A percentile compares a stretch with the other conserved stretches of the same genome.
Evolutionary conservation across 257 asterid genomes (phyloP).

Genomic region (Solanum boliviense): DNA sequence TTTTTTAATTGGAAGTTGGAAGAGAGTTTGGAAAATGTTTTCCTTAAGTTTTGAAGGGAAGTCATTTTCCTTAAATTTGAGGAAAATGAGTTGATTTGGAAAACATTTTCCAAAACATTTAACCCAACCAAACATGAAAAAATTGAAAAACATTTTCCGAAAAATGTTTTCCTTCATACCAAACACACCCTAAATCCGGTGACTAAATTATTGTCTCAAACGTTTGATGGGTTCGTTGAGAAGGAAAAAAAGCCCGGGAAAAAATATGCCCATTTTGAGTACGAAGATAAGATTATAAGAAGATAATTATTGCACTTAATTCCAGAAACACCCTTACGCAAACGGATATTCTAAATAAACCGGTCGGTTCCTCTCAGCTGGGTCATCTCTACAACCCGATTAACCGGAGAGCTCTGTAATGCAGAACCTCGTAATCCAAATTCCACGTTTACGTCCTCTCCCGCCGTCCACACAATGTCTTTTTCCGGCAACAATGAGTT

Average conservation of each 20-base stretch:
- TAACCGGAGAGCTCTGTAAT: slow-evolving; percentile 20
- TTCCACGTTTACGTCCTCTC: slow-evolving; percentile 4
- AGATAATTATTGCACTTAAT: background rate
- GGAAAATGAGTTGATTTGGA: too few relatives aligned
- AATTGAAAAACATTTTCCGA: too few relatives aligned
- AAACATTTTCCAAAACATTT: too few relatives aligned
- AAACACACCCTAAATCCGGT: background rate
- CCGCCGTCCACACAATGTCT: slow-evolving; percentile 7
- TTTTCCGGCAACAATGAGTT: slow-evolving; percentile 6
- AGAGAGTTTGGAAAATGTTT: too few relatives aligned
- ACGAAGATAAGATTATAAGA: background rate
- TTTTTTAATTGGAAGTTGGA: too few relatives aligned
- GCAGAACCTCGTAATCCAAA: slow-evolving; percentile 46
- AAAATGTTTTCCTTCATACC: too few relatives aligned
- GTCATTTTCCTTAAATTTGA: too few relatives aligned
- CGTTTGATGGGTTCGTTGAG: background rate
- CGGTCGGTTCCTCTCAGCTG: background rate
- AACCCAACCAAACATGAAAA: too few relatives aligned
- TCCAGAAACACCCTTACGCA: slow-evolving; percentile 19
- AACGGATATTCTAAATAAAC: slow-evolving; percentile 11
- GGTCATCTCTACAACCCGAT: background rate
- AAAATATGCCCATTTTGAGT: background rate
- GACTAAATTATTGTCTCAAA: background rate
- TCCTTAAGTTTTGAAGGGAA: too few relatives aligned
- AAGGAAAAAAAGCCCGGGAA: background rate